Evolutionary conservation across 202 grass and related monocot species (phyloP).

Genomic region (Zizania palustris): DNA sequence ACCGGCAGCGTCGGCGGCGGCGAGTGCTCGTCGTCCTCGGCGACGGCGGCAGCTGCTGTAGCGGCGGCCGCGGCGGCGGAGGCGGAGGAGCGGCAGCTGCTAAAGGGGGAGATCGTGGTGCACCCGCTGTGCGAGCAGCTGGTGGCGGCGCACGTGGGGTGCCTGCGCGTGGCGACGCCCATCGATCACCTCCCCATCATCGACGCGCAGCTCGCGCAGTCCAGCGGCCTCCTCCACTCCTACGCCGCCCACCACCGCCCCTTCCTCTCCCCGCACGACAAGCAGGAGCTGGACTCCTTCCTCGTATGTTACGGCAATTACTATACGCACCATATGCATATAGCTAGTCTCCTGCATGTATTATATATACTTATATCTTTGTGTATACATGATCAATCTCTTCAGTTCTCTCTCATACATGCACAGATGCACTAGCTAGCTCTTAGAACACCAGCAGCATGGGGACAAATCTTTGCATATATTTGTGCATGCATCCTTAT

Average conservation of each 20-base stretch:
- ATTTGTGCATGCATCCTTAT: conserved; percentile 1
- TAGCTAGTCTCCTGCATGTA: not conserved
- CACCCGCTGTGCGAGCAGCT: conserved; percentile 98
- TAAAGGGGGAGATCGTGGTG: conserved; percentile 95
- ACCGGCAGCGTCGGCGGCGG: conserved; percentile 21
- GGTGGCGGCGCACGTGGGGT: conserved; percentile 80
- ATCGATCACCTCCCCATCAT: conserved; percentile 95
- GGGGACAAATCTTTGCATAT: too few relatives aligned
- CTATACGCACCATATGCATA: conserved; percentile 8
- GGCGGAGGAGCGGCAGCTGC: conserved; percentile 75
- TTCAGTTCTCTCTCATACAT: not conserved
- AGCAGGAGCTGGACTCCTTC: conserved; percentile 97
- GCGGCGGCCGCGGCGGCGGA: conserved; percentile 48
- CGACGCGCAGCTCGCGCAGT: conserved; percentile 85
- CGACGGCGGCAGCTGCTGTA: conserved; percentile 15
- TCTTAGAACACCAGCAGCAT: too few relatives aligned
- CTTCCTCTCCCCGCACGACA: conserved; percentile 90
- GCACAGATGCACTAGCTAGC: not conserved
- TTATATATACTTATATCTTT: too few relatives aligned
- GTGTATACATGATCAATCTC: not conserved
- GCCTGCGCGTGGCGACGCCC: conserved; percentile 93
- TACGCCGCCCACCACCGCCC: conserved; percentile 77
- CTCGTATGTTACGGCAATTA: conserved; percentile 43
- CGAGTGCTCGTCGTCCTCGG: conserved; percentile 70
- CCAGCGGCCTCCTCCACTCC: conserved; percentile 76